These are phyloP conservation scores for Phalaenopsis equestris DNA, from an alignment of 106 monocot genomes.

Conservation along the genomic window DNA sequence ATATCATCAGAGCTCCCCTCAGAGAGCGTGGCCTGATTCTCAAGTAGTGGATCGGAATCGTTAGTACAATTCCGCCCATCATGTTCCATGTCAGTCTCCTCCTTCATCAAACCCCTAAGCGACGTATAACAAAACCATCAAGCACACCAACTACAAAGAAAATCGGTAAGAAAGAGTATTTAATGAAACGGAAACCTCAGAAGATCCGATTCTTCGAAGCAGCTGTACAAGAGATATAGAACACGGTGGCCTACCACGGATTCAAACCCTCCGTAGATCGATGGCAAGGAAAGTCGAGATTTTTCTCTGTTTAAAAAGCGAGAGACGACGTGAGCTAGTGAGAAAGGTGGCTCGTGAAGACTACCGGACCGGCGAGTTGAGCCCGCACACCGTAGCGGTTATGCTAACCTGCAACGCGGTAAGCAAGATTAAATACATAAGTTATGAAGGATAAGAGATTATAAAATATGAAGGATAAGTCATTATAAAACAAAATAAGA, in stretches of 20 bases:
- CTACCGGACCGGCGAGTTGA: neutral
- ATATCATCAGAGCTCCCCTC: constrained; percentile 31
- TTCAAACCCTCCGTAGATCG: neutral
- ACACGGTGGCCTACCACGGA: neutral
- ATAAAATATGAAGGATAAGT: no score
- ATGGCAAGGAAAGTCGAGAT: neutral
- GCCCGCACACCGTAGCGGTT: neutral
- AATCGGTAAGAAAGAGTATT: neutral
- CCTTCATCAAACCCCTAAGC: constrained; percentile 3
- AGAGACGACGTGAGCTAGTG: neutral
- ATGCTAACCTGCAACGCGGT: no score
- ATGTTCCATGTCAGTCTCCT: neutral
- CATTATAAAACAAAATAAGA: no score
- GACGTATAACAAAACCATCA: neutral
- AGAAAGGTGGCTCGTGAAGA: neutral
- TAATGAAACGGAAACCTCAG: neutral
- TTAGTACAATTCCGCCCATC: constrained; percentile 11
- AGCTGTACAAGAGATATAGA: neutral
- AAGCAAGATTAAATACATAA: no score
- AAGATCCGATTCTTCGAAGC: neutral
- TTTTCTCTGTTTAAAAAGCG: neutral
- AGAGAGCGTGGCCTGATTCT: constrained; percentile 5
- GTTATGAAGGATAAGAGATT: no score
- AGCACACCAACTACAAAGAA: neutral
- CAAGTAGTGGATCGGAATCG: constrained; percentile 71